A percentile compares a stretch with the other conserved stretches of the same genome.
Evolutionary conservation across 306 rosid species (phyloP).

Genomic region (Malus orientalis): DNA sequence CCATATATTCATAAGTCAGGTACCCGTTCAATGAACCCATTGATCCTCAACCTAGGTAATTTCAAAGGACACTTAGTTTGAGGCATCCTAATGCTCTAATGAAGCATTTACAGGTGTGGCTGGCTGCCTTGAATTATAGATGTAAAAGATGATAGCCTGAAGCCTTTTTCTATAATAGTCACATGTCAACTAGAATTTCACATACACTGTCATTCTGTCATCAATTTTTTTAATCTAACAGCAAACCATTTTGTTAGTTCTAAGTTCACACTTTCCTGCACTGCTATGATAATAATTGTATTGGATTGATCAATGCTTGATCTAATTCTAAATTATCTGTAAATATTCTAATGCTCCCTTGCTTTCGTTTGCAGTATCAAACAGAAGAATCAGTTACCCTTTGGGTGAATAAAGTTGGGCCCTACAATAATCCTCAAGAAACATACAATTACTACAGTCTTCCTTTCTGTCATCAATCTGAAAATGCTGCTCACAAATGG

Average conservation of each 20-base stretch:
- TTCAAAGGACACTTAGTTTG: background rate
- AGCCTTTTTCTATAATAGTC: background rate
- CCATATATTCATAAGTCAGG: background rate
- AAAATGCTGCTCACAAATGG: slow-evolving; percentile 79
- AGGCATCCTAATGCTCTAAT: background rate
- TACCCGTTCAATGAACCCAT: background rate
- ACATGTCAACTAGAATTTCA: background rate
- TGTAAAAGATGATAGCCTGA: background rate
- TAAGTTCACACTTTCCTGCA: background rate
- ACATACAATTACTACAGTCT: slow-evolving; percentile 92
- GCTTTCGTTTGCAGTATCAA: slow-evolving; percentile 58
- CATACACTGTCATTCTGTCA: background rate
- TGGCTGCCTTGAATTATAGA: background rate
- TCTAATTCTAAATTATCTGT: background rate
- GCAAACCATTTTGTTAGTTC: background rate
- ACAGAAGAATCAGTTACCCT: slow-evolving; percentile 58
- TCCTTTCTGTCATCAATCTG: slow-evolving; percentile 74
- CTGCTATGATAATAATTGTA: background rate
- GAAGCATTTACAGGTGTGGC: background rate
- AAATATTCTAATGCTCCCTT: background rate
- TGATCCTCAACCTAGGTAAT: background rate
- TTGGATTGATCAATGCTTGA: background rate
- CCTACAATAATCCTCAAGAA: slow-evolving; percentile 97
- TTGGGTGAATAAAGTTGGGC: slow-evolving; percentile 99
- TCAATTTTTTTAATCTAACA: background rate